phyloP scores from a whole-genome alignment of 805 yeast species.

The Cyberlindnera meyerae region DNA sequence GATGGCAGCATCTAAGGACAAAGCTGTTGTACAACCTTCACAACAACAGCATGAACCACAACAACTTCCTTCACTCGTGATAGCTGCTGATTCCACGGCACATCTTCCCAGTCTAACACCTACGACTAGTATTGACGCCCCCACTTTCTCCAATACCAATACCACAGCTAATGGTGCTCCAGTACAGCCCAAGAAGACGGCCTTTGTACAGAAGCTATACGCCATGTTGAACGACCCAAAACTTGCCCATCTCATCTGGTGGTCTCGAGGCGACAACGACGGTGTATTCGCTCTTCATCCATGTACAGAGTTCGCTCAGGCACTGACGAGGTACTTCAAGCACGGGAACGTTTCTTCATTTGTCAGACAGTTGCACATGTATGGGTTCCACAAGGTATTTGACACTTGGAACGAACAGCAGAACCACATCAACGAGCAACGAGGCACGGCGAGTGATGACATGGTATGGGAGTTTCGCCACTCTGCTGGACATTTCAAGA shows the following conservation, averaged over 20 bases:
- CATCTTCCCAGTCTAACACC: neutral
- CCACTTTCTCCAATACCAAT: too few species aligned
- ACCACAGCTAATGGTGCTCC: neutral
- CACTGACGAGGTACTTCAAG: constrained; percentile 73
- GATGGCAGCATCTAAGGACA: too few species aligned
- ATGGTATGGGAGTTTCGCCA: constrained; percentile 77
- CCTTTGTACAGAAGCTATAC: constrained; percentile 61
- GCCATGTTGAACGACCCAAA: constrained; percentile 55
- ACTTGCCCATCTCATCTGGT: constrained; percentile 57
- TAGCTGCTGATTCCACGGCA: neutral
- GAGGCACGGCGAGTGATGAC: constrained; percentile 18
- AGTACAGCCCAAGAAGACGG: constrained; percentile 27
- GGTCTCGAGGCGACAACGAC: constrained; percentile 42
- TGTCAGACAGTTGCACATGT: constrained; percentile 93
- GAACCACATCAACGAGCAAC: constrained; percentile 1
- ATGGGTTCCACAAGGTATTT: constrained; percentile 82
- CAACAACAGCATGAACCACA: too few species aligned
- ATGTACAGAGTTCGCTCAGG: constrained; percentile 55
- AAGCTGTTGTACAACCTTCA: too few species aligned
- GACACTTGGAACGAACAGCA: constrained; percentile 20
- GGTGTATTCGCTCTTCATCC: constrained; percentile 63
- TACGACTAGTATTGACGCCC: too few species aligned
- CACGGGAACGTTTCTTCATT: constrained; percentile 92
- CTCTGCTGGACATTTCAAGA: constrained; percentile 61
- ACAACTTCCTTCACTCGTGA: too few species aligned